phyloP scores from a whole-genome alignment of 345 rosid species.

The sweet orange (Citrus sinensis) region DVS_A1.0 CM039169.1:32856001-32856500 shows the following conservation, averaged over 20 bases:
- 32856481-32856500: slow-evolving; percentile 32
- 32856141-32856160: slow-evolving; percentile 15
- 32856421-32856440: slow-evolving; percentile 23
- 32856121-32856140: slow-evolving; percentile 2
- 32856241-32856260: slow-evolving; percentile 20
- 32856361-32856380: neutral
- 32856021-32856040: neutral
- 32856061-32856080: neutral
- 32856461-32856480: slow-evolving; percentile 32
- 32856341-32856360: neutral
- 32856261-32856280: slow-evolving; percentile 13
- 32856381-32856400: slow-evolving; percentile 19
- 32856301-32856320: neutral
- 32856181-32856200: neutral
- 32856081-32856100: neutral
- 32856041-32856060: neutral
- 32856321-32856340: neutral
- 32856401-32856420: slow-evolving; percentile 20
- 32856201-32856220: slow-evolving; percentile 20
- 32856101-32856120: neutral
- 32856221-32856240: slow-evolving; percentile 22
- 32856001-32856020: slow-evolving; percentile 16
- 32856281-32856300: slow-evolving; percentile 27
- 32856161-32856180: slow-evolving; percentile 16
- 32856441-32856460: neutral